phyloP scores from a whole-genome alignment of 768 basidiomycete genomes.

The Boletus fagicola region DNA sequence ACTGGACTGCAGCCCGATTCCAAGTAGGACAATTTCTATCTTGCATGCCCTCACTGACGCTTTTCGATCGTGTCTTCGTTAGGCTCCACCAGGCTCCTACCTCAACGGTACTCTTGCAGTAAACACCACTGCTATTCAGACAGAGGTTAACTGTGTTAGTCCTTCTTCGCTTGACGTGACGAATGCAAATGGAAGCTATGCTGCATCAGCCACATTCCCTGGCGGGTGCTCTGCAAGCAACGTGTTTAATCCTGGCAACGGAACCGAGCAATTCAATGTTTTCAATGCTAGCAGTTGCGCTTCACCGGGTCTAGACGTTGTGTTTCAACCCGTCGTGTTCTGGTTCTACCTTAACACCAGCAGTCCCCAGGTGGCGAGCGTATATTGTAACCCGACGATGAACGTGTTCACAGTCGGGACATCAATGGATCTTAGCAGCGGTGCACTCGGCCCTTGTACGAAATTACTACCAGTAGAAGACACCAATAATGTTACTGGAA shows the following conservation, averaged over 20 bases:
- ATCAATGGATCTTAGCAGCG: slow-evolving; percentile 43
- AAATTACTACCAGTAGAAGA: slow-evolving; percentile 28
- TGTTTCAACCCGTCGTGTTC: slow-evolving; percentile 60
- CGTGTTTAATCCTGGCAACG: slow-evolving; percentile 37
- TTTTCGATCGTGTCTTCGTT: background rate
- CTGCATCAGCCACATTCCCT: slow-evolving; percentile 44
- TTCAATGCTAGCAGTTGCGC: slow-evolving; percentile 35
- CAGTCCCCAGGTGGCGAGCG: slow-evolving; percentile 42
- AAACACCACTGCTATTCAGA: slow-evolving; percentile 48
- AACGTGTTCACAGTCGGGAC: slow-evolving; percentile 42
- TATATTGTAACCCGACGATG: slow-evolving; percentile 60
- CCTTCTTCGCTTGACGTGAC: slow-evolving; percentile 33
- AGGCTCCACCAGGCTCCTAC: slow-evolving; percentile 44
- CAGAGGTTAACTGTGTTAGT: slow-evolving; percentile 46
- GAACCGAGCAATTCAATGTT: slow-evolving; percentile 52
- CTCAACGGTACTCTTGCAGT: slow-evolving; percentile 54
- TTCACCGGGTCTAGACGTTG: slow-evolving; percentile 31
- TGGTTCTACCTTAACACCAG: slow-evolving; percentile 53
- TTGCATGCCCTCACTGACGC: background rate
- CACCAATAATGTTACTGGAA: slow-evolving; percentile 53
- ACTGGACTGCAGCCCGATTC: slow-evolving; percentile 58
- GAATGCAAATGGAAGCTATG: slow-evolving; percentile 30
- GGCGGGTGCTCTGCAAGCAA: slow-evolving; percentile 45
- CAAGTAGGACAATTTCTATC: slow-evolving; percentile 33
- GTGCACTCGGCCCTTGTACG: slow-evolving; percentile 40